A percentile compares a stretch with the other conserved stretches of the same genome.
Evolutionary conservation across 2,329 filamentous ascomycete genomes (phyloP).

Genomic region (Phialocephala sp.): DNA sequence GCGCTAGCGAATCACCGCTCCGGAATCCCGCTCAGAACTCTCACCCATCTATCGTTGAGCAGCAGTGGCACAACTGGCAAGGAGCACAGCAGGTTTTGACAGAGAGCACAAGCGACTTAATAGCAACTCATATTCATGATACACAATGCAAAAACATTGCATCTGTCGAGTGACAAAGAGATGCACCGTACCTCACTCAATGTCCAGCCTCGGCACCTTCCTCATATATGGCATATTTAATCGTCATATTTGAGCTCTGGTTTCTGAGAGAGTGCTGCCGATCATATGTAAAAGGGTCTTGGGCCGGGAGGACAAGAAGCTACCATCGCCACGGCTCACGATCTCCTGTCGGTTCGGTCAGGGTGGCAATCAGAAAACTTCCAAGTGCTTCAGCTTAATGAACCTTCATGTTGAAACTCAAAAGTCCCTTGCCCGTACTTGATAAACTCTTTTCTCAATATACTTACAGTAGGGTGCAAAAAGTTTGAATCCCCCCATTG

Average conservation of each 20-base stretch:
- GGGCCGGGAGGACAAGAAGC: not conserved
- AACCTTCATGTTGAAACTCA: not conserved
- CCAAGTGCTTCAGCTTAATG: not conserved
- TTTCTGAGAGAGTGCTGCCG: not conserved
- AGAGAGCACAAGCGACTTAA: constrained; percentile 4
- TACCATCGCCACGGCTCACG: not conserved
- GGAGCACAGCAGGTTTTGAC: constrained; percentile 9
- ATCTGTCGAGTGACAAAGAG: not conserved
- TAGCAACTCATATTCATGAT: not conserved
- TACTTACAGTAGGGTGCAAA: too few relatives aligned
- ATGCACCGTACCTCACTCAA: too few relatives aligned
- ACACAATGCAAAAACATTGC: not conserved
- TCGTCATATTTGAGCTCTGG: not conserved
- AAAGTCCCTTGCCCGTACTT: not conserved
- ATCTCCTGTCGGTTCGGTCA: not conserved
- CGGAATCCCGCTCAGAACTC: not conserved
- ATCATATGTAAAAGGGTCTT: not conserved
- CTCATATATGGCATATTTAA: too few relatives aligned
- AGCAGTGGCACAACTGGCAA: not conserved
- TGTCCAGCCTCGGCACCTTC: too few relatives aligned
- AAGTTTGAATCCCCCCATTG: too few relatives aligned
- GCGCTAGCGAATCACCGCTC: not conserved
- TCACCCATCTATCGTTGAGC: not conserved
- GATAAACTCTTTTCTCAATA: not conserved
- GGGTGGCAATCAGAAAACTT: not conserved